Conservation (phyloP, 2,329 filamentous ascomycete genomes). For the Blastomyces gilchristii region DNA sequence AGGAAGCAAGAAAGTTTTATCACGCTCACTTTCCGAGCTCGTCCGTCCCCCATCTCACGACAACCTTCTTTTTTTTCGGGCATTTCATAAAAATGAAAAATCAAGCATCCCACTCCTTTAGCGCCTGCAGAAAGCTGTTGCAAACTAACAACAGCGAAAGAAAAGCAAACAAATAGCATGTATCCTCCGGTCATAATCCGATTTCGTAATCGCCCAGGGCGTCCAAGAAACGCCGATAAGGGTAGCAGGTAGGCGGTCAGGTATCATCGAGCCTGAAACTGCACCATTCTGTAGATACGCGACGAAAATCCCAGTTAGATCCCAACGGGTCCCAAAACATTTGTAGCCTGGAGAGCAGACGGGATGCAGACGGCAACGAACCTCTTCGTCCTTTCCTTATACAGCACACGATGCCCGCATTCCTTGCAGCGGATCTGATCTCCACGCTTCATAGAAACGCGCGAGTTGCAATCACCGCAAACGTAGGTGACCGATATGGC, state of each 20-base stretch:
- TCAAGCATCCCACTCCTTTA: slow-evolving; percentile 16
- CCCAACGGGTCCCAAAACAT: not conserved
- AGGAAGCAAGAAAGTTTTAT: not conserved
- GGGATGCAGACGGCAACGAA: slow-evolving; percentile 39
- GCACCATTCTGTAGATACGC: slow-evolving; percentile 65
- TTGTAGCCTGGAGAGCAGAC: slow-evolving; percentile 1
- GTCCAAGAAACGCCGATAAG: not conserved
- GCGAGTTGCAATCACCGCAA: slow-evolving; percentile 76
- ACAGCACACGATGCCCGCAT: slow-evolving; percentile 89
- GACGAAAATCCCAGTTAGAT: not conserved
- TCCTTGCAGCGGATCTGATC: slow-evolving; percentile 81
- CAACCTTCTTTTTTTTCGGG: not conserved
- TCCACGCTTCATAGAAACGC: slow-evolving; percentile 63
- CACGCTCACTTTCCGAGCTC: not conserved
- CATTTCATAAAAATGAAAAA: slow-evolving; percentile 5
- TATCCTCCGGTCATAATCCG: not conserved
- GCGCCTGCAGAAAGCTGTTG: slow-evolving; percentile 15
- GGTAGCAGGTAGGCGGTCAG: not conserved
- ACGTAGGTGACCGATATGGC: slow-evolving; percentile 56
- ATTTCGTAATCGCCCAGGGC: not conserved
- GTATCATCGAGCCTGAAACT: slow-evolving; percentile 82
- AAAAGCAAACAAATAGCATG: not conserved
- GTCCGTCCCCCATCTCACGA: not conserved
- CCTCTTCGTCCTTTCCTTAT: slow-evolving; percentile 97
- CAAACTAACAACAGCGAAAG: not conserved